Base-by-base conservation (phyloP, 805 yeast genomes). In the Kuraishia floccosa region DNA sequence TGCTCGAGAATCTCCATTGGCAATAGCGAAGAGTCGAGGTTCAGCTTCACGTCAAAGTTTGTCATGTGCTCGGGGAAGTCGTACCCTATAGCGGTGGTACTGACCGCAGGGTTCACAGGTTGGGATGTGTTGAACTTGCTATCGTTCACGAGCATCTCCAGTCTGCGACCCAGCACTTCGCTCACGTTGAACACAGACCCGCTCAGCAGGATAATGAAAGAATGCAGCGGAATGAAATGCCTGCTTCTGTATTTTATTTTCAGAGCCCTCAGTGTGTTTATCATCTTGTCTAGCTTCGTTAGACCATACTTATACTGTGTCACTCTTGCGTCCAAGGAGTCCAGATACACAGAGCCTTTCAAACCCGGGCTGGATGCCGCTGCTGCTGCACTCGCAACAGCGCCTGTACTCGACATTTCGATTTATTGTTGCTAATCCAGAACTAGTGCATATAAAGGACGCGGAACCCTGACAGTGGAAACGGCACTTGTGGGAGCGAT, bases 221-320 rank as follows among this genome's bases (percentile, higher is more conserved):
- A 58, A 4, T 52, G 36, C 8, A 57, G 37, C 2, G 20, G 18
- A 15, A 55, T 49, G 2, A 39, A 36, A 2, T 36, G 36, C 3
- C 43, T 34, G 4, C 41, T 37, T 10, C 36, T 49, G 33, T 17
- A 40, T 34, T 27, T 36, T 31, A 30, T 39, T 38, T 35, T 51
- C 35, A 6, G 40, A 39, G 17, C 43, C 41, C 22, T 51, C 35
- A 25, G 39, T 18, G 64, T 37, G 1, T 44, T 30, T 16, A 40
- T 48, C n/a, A 67, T 40, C 16, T 58, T 46, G 12, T 57, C 47
- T 3, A 53, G 36, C n/a, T n/a, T n/a, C 34, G 52, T 45, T 3
- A 66, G 53, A 7, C 74, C 68, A 41, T 71, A 71, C 33, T 63
- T 65, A 47, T 68, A 78, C 46, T 78, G 82, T 3, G 77, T 49